These are phyloP conservation scores for Emmonsiellopsis sp. DNA, from an alignment of 2,329 filamentous ascomycete genomes.

Conservation along the genomic window DNA sequence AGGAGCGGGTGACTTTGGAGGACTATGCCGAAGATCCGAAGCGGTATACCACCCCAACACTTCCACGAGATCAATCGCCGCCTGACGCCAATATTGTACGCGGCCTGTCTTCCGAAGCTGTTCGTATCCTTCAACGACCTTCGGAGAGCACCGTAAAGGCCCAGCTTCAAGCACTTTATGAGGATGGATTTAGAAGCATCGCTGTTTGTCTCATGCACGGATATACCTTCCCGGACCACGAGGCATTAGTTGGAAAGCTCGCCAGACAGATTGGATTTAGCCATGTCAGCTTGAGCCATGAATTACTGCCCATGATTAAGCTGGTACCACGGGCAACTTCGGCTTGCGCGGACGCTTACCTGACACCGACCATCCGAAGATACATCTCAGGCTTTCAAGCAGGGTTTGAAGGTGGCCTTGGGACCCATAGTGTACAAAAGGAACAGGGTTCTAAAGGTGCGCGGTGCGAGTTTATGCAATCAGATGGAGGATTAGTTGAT, in stretches of 20 bases:
- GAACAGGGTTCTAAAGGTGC: constrained; percentile 58
- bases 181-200: constrained; percentile 66
- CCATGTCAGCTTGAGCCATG: constrained; percentile 72
- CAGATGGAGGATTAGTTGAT: constrained; percentile 58
- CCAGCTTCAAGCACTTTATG: constrained; percentile 59
- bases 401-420: constrained; percentile 73
- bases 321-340: constrained; percentile 66
- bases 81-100: constrained; percentile 51
- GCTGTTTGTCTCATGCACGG: constrained; percentile 88
- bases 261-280: constrained; percentile 73
- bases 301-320: constrained; percentile 85
- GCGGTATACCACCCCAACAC: constrained; percentile 46
- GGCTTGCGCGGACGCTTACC: constrained; percentile 70
- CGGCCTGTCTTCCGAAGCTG: constrained; percentile 65
- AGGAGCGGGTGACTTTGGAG: constrained; percentile 83
- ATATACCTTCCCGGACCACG: constrained; percentile 83
- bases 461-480: constrained; percentile 91
- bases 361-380: constrained; percentile 69
- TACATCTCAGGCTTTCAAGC: constrained; percentile 69
- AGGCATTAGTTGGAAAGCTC: constrained; percentile 65
- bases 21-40: constrained; percentile 84
- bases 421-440: constrained; percentile 62
- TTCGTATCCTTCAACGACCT: constrained; percentile 59
- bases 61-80: constrained; percentile 28
- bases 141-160: constrained; percentile 43